These are phyloP conservation scores for Paramyrothecium sp. DNA, from an alignment of 2,329 filamentous ascomycete genomes.

Conservation along the genomic window DNA sequence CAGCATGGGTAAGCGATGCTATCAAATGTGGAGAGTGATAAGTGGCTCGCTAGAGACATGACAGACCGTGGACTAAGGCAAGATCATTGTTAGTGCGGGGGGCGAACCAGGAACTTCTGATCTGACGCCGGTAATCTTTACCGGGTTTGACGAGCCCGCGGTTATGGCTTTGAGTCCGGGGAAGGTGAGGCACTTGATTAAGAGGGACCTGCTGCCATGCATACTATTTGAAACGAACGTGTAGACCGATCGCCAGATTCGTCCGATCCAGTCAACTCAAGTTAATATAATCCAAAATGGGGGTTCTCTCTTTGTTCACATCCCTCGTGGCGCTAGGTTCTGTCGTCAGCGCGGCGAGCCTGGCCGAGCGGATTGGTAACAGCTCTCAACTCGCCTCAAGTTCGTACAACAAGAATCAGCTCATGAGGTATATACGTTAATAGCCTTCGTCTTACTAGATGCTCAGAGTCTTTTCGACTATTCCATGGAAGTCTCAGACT, in stretches of 20 bases:
- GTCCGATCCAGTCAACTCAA: background rate
- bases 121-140: background rate
- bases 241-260: background rate
- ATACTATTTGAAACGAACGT: background rate
- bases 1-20: background rate
- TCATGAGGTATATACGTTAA: background rate
- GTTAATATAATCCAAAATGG: slow-evolving; percentile 13
- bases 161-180: background rate
- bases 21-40: background rate
- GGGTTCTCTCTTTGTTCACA: slow-evolving; percentile 2
- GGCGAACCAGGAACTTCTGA: background rate
- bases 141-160: background rate
- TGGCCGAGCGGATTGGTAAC: slow-evolving; percentile 2
- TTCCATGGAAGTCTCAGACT: slow-evolving; percentile 36
- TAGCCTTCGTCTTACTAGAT: slow-evolving; percentile 14
- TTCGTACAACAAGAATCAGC: background rate
- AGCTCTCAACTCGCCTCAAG: background rate
- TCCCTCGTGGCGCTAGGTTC: slow-evolving; percentile 8
- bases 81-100: background rate
- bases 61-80: background rate
- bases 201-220: background rate
- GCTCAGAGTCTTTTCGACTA: slow-evolving; percentile 37
- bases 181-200: background rate
- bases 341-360: slow-evolving; percentile 5
- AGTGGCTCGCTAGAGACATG: background rate